These are phyloP conservation scores for Kurtzmaniella quercitrusa DNA, from an alignment of 1,139 yeast species.

Conservation along the genomic window DNA sequence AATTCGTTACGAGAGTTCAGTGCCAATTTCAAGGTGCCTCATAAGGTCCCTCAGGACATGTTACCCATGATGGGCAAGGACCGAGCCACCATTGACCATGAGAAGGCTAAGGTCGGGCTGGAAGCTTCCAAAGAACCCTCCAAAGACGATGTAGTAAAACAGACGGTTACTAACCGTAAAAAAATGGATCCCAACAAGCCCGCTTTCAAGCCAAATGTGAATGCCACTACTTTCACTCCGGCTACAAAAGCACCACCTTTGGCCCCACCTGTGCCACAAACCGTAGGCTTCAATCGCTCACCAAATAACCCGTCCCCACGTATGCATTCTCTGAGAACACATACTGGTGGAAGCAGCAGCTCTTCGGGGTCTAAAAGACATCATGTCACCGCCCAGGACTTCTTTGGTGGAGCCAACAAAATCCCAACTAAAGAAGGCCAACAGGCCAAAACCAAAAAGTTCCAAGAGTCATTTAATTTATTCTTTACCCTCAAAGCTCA, in stretches of 20 bases:
- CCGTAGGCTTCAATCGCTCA: conserved; percentile 19
- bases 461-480: conserved; percentile 54
- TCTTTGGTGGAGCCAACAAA: conserved; percentile 45
- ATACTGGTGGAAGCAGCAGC: conserved; percentile 15
- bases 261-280: conserved; percentile 28
- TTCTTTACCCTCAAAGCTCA: conserved; percentile 40
- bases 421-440: conserved; percentile 46
- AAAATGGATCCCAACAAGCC: conserved; percentile 56
- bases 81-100: conserved; percentile 38
- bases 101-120: conserved; percentile 8
- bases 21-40: conserved; percentile 75
- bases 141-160: conserved; percentile 39
- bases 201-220: conserved; percentile 66
- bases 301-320: conserved; percentile 35
- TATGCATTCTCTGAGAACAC: conserved; percentile 30
- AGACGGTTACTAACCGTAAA: conserved; percentile 15
- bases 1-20: conserved; percentile 81
- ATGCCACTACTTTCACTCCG: conserved; percentile 70
- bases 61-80: conserved; percentile 72
- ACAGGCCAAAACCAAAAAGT: conserved; percentile 29
- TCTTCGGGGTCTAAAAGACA: conserved; percentile 25
- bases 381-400: conserved; percentile 41
- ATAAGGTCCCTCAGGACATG: conserved; percentile 69
- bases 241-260: conserved; percentile 23
- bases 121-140: conserved; percentile 6